These are phyloP conservation scores for Chaetomium globosum DNA, from an alignment of 2,329 filamentous ascomycete genomes.

Conservation along the genomic window DNA sequence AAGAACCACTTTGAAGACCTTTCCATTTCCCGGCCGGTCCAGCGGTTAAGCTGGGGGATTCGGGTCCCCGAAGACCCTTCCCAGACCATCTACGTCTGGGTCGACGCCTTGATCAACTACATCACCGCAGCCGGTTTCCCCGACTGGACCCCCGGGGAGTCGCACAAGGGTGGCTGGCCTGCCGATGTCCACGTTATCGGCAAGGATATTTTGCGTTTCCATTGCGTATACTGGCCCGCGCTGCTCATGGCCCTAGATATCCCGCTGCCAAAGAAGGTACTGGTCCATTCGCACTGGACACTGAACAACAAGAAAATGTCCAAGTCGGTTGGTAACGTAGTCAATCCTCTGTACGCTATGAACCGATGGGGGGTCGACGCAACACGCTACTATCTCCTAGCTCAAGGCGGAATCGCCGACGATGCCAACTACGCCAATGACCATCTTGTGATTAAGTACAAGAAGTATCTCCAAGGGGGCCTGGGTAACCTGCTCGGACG, in stretches of 20 bases:
- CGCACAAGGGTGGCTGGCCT: conserved; percentile 74
- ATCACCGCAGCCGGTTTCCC: conserved; percentile 86
- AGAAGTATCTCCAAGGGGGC: conserved; percentile 73
- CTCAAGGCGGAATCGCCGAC: conserved; percentile 72
- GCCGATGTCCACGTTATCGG: conserved; percentile 90
- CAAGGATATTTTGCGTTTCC: conserved; percentile 95
- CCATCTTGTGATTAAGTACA: conserved; percentile 74
- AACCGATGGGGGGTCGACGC: conserved; percentile 85
- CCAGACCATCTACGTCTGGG: conserved; percentile 97
- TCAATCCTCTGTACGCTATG: conserved; percentile 89
- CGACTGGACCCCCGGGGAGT: conserved; percentile 65
- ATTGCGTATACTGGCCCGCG: conserved; percentile 97
- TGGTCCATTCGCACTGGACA: conserved; percentile 95
- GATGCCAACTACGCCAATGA: conserved; percentile 87
- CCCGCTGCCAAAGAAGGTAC: conserved; percentile 73
- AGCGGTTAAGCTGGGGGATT: conserved; percentile 84
- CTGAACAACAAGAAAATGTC: conserved; percentile 93
- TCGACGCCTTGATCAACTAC: conserved; percentile 95
- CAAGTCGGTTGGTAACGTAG: conserved; percentile 91
- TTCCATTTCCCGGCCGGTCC: conserved; percentile 80
- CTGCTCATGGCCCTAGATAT: conserved; percentile 87
- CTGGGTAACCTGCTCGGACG: conserved; percentile 80
- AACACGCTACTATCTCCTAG: conserved; percentile 85
- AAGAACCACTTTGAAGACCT: conserved; percentile 78
- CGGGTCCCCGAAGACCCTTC: conserved; percentile 78